Evolutionary conservation across 306 rosid species (phyloP).

Genomic region (Pyrus communis): DNA sequence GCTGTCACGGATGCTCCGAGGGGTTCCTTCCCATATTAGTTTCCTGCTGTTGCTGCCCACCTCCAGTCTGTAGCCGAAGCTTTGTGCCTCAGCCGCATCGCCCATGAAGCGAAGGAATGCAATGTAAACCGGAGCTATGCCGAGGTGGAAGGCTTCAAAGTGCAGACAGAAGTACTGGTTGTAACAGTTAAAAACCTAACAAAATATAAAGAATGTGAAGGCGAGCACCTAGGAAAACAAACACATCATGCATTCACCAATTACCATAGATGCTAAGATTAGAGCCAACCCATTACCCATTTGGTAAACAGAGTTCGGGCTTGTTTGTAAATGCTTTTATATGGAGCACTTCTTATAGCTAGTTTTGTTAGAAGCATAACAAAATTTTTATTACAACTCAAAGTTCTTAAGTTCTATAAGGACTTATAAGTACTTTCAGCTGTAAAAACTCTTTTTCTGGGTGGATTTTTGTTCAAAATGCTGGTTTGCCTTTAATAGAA

Average conservation of each 20-base stretch:
- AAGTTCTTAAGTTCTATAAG: no score
- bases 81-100: constrained; percentile 14
- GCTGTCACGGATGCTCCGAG: constrained; percentile 20
- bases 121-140: constrained; percentile 31
- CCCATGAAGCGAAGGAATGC: constrained; percentile 32
- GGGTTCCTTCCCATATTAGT: constrained; percentile 26
- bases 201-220: not conserved
- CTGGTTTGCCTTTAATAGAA: no score
- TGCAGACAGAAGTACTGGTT: constrained; percentile 33
- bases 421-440: no score
- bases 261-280: not conserved
- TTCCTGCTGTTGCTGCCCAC: constrained; percentile 26
- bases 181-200: constrained; percentile 16
- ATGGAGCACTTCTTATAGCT: no score
- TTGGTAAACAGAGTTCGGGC: not conserved
- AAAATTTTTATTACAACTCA: no score
- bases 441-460: no score
- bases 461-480: no score
- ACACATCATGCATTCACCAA: not conserved
- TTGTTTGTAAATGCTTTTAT: no score
- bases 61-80: constrained; percentile 32
- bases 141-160: constrained; percentile 38
- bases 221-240: not conserved
- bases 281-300: not conserved
- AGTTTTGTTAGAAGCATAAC: no score